Conservation (phyloP, 106 monocot species). For the Hemerocallis citrina region DNA sequence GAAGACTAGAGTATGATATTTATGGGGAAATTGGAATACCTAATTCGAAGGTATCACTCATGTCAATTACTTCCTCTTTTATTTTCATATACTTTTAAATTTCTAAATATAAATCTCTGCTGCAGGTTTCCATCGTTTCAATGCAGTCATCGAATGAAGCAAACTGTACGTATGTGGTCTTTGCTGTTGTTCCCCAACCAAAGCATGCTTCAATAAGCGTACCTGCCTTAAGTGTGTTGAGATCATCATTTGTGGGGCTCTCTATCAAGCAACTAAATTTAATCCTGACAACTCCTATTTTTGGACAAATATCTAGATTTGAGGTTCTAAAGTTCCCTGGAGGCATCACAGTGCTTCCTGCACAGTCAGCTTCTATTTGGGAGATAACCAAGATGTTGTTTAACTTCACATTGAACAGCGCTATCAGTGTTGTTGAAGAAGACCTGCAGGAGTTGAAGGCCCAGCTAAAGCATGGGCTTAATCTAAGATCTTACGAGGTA, state of each 20-base stretch:
- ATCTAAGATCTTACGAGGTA: constrained; percentile 61
- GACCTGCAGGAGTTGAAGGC: constrained; percentile 53
- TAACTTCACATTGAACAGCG: constrained; percentile 52
- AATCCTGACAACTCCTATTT: constrained; percentile 43
- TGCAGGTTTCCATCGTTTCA: constrained; percentile 62
- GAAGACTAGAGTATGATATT: constrained; percentile 55
- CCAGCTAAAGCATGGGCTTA: constrained; percentile 59
- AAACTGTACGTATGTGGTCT: constrained; percentile 47
- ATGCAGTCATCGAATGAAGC: constrained; percentile 27
- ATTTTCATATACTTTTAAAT: neutral
- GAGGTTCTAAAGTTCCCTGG: constrained; percentile 68
- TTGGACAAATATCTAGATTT: constrained; percentile 52
- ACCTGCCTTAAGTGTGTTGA: constrained; percentile 53
- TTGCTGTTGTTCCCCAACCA: constrained; percentile 49
- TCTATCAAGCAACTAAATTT: constrained; percentile 54
- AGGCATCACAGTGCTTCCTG: constrained; percentile 60
- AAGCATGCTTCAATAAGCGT: constrained; percentile 34
- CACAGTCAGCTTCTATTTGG: constrained; percentile 55
- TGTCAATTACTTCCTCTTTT: neutral
- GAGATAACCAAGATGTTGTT: constrained; percentile 46
- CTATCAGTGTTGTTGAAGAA: constrained; percentile 33
- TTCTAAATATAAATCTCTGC: neutral
- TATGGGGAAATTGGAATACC: constrained; percentile 65
- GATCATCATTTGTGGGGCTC: constrained; percentile 58
- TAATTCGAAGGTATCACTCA: constrained; percentile 40